Conservation (phyloP, 768 basidiomycete species). For the Lepiota subincarnata region DNA sequence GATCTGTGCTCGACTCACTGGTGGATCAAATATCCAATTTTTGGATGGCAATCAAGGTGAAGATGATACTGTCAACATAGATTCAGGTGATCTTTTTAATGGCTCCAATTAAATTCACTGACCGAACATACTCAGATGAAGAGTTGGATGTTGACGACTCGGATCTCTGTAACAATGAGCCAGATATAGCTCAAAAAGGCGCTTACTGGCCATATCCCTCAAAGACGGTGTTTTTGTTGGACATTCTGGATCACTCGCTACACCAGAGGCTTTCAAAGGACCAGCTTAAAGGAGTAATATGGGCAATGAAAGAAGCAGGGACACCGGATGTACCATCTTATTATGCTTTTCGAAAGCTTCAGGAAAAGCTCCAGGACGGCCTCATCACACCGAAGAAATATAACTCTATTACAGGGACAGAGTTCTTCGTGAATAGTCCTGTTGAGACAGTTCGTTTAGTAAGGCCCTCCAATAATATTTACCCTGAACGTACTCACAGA, state of each 20-base stretch:
- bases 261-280: conserved; percentile 28
- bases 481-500: too few relatives aligned
- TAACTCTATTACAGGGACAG: conserved; percentile 22
- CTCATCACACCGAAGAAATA: conserved; percentile 16
- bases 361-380: conserved; percentile 16
- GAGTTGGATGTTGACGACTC: too few relatives aligned
- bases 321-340: conserved; percentile 28
- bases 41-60: too few relatives aligned
- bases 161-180: too few relatives aligned
- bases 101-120: too few relatives aligned
- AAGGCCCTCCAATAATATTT: background rate
- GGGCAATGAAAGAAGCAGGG: conserved; percentile 27
- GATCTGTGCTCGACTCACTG: too few relatives aligned
- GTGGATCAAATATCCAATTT: too few relatives aligned
- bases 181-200: too few relatives aligned
- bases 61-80: too few relatives aligned
- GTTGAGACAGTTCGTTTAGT: conserved; percentile 15
- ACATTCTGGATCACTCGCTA: conserved; percentile 29
- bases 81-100: too few relatives aligned
- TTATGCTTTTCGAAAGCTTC: conserved; percentile 19
- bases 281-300: conserved; percentile 26
- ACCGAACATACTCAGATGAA: too few relatives aligned
- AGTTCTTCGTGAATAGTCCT: conserved; percentile 25
- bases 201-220: too few relatives aligned
- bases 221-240: conserved; percentile 25